Percentiles rank a stretch among this genome's conserved stretches.
Evolutionary conservation across 78 protist genomes (phyloP).

Genomic region (slime mould (Dictyostelium discoideum)): DNA sequence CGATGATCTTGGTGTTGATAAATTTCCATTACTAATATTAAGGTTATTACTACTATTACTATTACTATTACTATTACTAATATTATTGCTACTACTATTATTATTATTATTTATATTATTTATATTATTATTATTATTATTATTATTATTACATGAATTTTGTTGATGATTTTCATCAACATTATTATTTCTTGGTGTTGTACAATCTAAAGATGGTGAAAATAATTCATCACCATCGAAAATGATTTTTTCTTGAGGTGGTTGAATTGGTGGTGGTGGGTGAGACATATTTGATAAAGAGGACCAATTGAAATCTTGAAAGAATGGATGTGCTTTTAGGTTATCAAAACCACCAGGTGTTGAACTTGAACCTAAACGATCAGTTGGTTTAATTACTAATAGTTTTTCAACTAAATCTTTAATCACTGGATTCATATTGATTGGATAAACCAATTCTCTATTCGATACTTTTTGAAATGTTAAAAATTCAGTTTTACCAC

Average conservation of each 20-base stretch:
- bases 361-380: constrained; percentile 32
- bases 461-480: constrained; percentile 86
- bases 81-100: not conserved
- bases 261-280: constrained; percentile 75
- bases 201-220: not conserved
- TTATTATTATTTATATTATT: too few species aligned
- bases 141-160: not conserved
- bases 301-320: constrained; percentile 81
- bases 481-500: constrained; percentile 85
- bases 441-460: constrained; percentile 79
- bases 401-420: constrained; percentile 83
- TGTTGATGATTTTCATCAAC: not conserved
- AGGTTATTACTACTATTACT: constrained; percentile 1
- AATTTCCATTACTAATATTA: not conserved
- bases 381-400: constrained; percentile 69
- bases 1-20: not conserved
- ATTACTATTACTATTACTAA: not conserved
- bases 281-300: not conserved
- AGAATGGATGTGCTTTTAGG: constrained; percentile 87
- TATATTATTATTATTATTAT: too few species aligned
- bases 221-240: constrained; percentile 58
- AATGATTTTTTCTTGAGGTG: constrained; percentile 33
- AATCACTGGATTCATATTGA: constrained; percentile 77
- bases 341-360: constrained; percentile 24
- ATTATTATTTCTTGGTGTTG: constrained; percentile 1